Conservation (phyloP, 305 asterid genomes). For the Fraxinus xanthoxyloides region DNA sequence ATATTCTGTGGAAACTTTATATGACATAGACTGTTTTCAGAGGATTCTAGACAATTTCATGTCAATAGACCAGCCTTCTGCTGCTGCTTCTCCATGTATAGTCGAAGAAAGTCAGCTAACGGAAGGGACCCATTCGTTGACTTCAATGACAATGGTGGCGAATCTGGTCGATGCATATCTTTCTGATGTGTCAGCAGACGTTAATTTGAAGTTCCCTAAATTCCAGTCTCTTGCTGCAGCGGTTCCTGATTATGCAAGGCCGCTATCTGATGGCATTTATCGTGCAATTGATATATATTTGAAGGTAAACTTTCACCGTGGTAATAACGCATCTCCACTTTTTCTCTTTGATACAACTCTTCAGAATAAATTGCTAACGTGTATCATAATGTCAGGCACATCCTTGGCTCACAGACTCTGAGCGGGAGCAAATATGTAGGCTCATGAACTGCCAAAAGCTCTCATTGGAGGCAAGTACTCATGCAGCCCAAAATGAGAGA, state of each 20-base stretch:
- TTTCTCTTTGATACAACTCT: neutral
- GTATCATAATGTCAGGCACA: constrained; percentile 52
- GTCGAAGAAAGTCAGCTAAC: constrained; percentile 52
- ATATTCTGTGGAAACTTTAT: constrained; percentile 62
- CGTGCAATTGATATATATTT: constrained; percentile 85
- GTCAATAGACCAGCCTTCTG: constrained; percentile 54
- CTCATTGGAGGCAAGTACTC: constrained; percentile 86
- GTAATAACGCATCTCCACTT: neutral
- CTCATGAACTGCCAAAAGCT: constrained; percentile 91
- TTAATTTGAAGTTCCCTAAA: constrained; percentile 68
- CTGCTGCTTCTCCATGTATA: constrained; percentile 58
- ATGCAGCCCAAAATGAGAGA: constrained; percentile 92
- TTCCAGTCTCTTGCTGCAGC: constrained; percentile 79
- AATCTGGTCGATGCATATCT: constrained; percentile 80
- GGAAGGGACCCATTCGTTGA: constrained; percentile 47
- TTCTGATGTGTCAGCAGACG: constrained; percentile 81
- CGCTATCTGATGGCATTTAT: constrained; percentile 71
- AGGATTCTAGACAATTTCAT: constrained; percentile 86
- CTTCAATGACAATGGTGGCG: constrained; percentile 76
- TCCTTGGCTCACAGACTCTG: constrained; percentile 77
- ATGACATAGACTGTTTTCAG: constrained; percentile 83
- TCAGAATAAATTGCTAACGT: neutral
- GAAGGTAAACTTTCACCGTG: constrained; percentile 46
- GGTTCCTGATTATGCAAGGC: constrained; percentile 83
- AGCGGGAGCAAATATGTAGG: constrained; percentile 80